Percentiles rank a stretch among this genome's conserved stretches.
Evolutionary conservation across 1,284 basidiomycete species (phyloP).

Genomic region (Irpex sp.): DNA sequence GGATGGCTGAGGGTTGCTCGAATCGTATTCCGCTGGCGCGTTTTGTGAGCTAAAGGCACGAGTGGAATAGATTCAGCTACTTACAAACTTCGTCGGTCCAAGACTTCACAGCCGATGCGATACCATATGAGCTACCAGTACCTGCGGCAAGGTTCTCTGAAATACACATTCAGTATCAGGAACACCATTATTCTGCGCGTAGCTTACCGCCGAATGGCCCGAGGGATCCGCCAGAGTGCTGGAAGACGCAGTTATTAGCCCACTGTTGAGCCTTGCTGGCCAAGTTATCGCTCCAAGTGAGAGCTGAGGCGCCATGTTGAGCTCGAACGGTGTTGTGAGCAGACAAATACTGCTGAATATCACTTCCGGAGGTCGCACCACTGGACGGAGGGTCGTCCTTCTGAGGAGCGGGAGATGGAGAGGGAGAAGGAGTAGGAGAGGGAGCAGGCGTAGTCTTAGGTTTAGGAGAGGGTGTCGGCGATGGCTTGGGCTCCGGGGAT

Average conservation of each 20-base stretch:
- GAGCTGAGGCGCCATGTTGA: slow-evolving; percentile 51
- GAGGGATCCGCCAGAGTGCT: slow-evolving; percentile 61
- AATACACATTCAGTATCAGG: not conserved
- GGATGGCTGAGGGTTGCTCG: slow-evolving; percentile 51
- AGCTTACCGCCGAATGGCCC: slow-evolving; percentile 54
- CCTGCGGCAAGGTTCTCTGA: slow-evolving; percentile 69
- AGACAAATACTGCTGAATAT: slow-evolving; percentile 40
- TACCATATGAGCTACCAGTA: slow-evolving; percentile 48
- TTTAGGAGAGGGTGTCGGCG: slow-evolving; percentile 2
- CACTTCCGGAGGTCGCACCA: slow-evolving; percentile 23
- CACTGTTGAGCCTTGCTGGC: slow-evolving; percentile 58
- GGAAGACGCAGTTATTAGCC: slow-evolving; percentile 59
- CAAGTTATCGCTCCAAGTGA: slow-evolving; percentile 56
- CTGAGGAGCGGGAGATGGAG: slow-evolving; percentile 14
- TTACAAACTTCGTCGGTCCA: slow-evolving; percentile 59
- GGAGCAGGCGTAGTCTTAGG: slow-evolving; percentile 10
- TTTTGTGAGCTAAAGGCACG: slow-evolving; percentile 1
- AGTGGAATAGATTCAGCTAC: slow-evolving; percentile 8
- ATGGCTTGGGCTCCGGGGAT: slow-evolving; percentile 3
- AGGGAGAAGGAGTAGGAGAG: slow-evolving; percentile 1
- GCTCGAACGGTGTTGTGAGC: slow-evolving; percentile 59
- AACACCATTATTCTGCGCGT: not conserved
- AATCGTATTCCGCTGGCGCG: slow-evolving; percentile 47
- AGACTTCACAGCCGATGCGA: slow-evolving; percentile 44
- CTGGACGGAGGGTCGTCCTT: slow-evolving; percentile 10